Conservation (phyloP, 1,139 yeast genomes). For the Pichiaceae sp. region DNA sequence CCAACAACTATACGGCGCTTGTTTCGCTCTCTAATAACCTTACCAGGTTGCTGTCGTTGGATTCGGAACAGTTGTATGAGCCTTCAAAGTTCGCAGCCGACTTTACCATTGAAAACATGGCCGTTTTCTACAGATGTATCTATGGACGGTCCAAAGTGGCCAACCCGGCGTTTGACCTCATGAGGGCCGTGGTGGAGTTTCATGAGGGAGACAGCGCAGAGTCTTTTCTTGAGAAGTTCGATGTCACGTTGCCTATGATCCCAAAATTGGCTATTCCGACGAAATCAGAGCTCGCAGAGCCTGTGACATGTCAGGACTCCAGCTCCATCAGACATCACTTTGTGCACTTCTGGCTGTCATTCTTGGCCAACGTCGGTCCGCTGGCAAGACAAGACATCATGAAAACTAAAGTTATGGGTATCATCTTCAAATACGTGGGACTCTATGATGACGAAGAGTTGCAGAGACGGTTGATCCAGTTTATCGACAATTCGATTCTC, state of each 20-base stretch:
- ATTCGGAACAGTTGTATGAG: background rate
- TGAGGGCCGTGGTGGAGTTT: slow-evolving; percentile 44
- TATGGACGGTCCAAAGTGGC: slow-evolving; percentile 51
- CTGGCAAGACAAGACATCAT: slow-evolving; percentile 57
- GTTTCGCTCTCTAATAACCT: background rate
- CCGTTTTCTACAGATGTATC: slow-evolving; percentile 62
- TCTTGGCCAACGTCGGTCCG: slow-evolving; percentile 41
- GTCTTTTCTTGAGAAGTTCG: slow-evolving; percentile 58
- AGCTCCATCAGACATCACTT: slow-evolving; percentile 47
- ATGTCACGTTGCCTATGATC: slow-evolving; percentile 52
- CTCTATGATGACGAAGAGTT: slow-evolving; percentile 45
- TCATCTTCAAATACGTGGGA: slow-evolving; percentile 55
- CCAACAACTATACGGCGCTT: background rate
- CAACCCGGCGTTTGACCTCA: slow-evolving; percentile 49
- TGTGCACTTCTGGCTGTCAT: slow-evolving; percentile 50
- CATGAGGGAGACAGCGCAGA: slow-evolving; percentile 43
- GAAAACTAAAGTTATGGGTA: slow-evolving; percentile 44
- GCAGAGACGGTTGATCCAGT: slow-evolving; percentile 33
- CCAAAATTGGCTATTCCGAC: slow-evolving; percentile 55
- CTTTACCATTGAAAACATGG: slow-evolving; percentile 44
- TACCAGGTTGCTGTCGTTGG: background rate
- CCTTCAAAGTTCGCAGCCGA: slow-evolving; percentile 24
- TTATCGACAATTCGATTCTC: slow-evolving; percentile 44
- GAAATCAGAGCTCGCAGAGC: slow-evolving; percentile 33
- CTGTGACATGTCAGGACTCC: slow-evolving; percentile 25